Base-by-base conservation (phyloP, 140 eudicot species). In the Bidens hawaiensis region DNA sequence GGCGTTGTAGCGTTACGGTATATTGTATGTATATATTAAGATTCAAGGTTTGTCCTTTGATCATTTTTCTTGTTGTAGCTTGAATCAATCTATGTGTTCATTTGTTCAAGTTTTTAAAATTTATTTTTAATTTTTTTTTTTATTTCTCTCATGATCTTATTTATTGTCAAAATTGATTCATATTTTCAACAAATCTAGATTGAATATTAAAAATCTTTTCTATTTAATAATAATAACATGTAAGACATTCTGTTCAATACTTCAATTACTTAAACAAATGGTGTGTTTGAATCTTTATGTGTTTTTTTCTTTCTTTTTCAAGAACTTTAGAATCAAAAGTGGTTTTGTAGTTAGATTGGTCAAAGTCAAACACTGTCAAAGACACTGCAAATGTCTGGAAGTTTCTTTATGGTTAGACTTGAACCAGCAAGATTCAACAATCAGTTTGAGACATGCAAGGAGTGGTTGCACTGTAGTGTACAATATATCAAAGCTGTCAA, bases 401-500 rank as follows among this genome's bases (percentile, higher is more conserved):
- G 57, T 15, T 72, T 33, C 52, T 56, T 31, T 31, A 33, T 34
- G 36, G 73, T 73, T 65, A 11, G 78, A 65, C 33, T 46, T 55
- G 73, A 73, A 73, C 73, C 43, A 65, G 55, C 11, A 71, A 65
- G 4, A 31, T 43, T 42, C 65, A 53, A 54, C 49, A 65, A 21
- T 11, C 5, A 51, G 11, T 27, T 25, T 11, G 56, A 62, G 34
- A 62, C 70, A 62, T 51, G 74, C 63, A 66, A 45, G 14, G 24
- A 46, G 63, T 33, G 12, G 49, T 74, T 74, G 74, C 67, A 74
- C 74, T 23, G 69, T n/a, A n/a, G n/a, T n/a, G n/a, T 40, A 67
- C 74, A 74, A 66, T 22, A 49, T 17, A 27, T 48, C 24, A 14
- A 50, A 74, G 58, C 50, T 27, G 67, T 52, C 49, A 40, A 62